phyloP scores from a whole-genome alignment of 2,329 filamentous ascomycete genomes.

The Scortechinia acanthostroma region DNA sequence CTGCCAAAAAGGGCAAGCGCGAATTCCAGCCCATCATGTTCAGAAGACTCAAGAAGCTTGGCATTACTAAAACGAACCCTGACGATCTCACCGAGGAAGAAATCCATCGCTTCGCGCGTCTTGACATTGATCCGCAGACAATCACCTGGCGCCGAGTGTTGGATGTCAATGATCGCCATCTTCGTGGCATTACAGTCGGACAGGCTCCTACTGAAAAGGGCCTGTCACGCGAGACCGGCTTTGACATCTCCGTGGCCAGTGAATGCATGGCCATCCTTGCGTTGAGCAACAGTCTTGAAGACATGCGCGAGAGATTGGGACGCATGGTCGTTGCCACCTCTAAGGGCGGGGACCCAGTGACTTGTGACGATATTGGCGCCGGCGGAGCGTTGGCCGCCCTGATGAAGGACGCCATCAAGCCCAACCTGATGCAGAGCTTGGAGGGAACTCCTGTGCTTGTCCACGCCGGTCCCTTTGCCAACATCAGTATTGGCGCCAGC shows the following conservation, averaged over 20 bases:
- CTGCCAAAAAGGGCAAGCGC: conserved; percentile 81
- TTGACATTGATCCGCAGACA: conserved; percentile 93
- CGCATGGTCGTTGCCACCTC: conserved; percentile 94
- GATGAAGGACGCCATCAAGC: conserved; percentile 98
- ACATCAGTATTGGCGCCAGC: conserved; percentile 95
- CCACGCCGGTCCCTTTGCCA: conserved; percentile 93
- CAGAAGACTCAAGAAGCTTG: conserved; percentile 86
- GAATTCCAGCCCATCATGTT: conserved; percentile 86
- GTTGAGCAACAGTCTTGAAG: conserved; percentile 76
- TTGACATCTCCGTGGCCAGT: conserved; percentile 94
- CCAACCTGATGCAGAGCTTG: conserved; percentile 95
- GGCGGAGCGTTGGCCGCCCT: conserved; percentile 87
- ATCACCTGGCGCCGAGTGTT: conserved; percentile 96
- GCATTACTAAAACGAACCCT: conserved; percentile 90
- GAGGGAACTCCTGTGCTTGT: conserved; percentile 97
- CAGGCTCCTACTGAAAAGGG: conserved; percentile 87
- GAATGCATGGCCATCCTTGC: conserved; percentile 98
- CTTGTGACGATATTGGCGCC: conserved; percentile 88
- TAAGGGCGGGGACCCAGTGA: conserved; percentile 78
- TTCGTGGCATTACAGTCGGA: conserved; percentile 83
- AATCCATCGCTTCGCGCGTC: conserved; percentile 76
- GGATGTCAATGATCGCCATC: conserved; percentile 92
- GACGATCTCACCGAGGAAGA: conserved; percentile 86
- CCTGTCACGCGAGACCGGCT: conserved; percentile 79
- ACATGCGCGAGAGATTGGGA: conserved; percentile 88